Percentiles rank a stretch among this genome's conserved stretches.
Conservation (phyloP, 169 alveolate species). For the Amoebophrya sp. region DNA sequence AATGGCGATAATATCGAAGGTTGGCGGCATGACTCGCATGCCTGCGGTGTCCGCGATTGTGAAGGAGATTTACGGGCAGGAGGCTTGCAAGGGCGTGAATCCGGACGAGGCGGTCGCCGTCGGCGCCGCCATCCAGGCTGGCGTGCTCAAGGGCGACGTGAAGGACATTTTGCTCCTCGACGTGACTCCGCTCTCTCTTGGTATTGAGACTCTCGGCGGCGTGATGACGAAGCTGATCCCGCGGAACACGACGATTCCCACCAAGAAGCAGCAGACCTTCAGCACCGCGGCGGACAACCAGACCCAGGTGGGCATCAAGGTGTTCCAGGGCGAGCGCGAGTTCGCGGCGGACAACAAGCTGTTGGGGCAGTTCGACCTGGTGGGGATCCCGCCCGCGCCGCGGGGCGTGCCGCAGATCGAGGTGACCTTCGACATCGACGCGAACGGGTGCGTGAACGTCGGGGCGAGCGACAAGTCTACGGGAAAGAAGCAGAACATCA, state of each 20-base stretch:
- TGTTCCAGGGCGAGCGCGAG: slow-evolving; percentile 66
- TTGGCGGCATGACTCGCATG: slow-evolving; percentile 96
- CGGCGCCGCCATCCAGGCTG: slow-evolving; percentile 99
- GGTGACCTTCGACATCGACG: slow-evolving; percentile 91
- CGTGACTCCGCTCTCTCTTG: slow-evolving; percentile 83
- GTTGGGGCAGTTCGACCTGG: slow-evolving; percentile 88
- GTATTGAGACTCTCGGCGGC: slow-evolving; percentile 94
- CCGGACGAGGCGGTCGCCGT: slow-evolving; percentile 99
- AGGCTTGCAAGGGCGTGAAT: slow-evolving; percentile 89
- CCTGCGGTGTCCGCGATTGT: slow-evolving; percentile 87
- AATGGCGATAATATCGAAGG: slow-evolving; percentile 91
- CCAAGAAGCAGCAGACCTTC: slow-evolving; percentile 90
- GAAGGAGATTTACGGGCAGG: slow-evolving; percentile 74
- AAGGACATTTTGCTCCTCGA: slow-evolving; percentile 90
- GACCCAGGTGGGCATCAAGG: slow-evolving; percentile 79
- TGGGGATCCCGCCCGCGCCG: slow-evolving; percentile 95
- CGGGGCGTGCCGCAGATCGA: slow-evolving; percentile 96
- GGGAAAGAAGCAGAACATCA: slow-evolving; percentile 84
- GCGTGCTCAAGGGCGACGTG: slow-evolving; percentile 91
- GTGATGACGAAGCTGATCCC: slow-evolving; percentile 88
- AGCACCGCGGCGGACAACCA: slow-evolving; percentile 96
- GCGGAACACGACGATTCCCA: slow-evolving; percentile 90
- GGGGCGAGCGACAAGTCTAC: slow-evolving; percentile 92
- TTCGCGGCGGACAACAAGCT: slow-evolving; percentile 84
- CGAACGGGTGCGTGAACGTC: slow-evolving; percentile 90